Evolutionary conservation across 1,139 yeast genomes (phyloP), one percentile per base, ranked within the genome.

Genomic region (Hemisphaericaspora subhashii): DNA sequence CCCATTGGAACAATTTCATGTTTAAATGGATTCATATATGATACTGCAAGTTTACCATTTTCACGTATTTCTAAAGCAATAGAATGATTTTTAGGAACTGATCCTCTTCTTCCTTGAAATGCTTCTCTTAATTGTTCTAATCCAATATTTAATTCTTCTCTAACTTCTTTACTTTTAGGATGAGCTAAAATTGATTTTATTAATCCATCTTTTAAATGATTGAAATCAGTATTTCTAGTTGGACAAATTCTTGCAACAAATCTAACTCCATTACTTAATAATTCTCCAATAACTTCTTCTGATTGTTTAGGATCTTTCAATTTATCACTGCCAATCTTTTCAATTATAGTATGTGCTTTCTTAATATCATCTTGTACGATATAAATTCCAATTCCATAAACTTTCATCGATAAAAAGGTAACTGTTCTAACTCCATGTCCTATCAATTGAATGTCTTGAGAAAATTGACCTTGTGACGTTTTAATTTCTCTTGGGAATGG

Each of bases 121-220:
- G 72, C 74, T 1, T 57, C 57, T 50, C 81, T 69, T 40, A 83
- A 58, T 49, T 81, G 75, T 31, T 78, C 79, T 16, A 83, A 60
- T 1, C 89, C 90, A 0, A 53, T 48, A 4, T 66, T 66, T 5
- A 83, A 59, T 37, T 55, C 46, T 42, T 68, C 70, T 23, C 66
- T 58, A 24, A 51, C 39, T 5, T 55, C 51, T 44, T 69, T 72
- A 39, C 74, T 66, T 44, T 62, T 57, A 2, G 80, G 77, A 51
- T 77, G 77, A 21, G 83, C 80, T 56, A 80, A 68, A 35, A 83
- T 74, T 2, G 95, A 81, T 54, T 92, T 84, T 40, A 88, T 79
- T 47, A 92, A 77, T 0, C 98, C 98, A 55, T 92, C 98, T 51
- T 86, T 78, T 57, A 92, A 64, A 58, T 92, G 98, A 46, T 80